Conservation (phyloP, 1,284 basidiomycete species). For the Uromyces viciae-fabae region DNA sequence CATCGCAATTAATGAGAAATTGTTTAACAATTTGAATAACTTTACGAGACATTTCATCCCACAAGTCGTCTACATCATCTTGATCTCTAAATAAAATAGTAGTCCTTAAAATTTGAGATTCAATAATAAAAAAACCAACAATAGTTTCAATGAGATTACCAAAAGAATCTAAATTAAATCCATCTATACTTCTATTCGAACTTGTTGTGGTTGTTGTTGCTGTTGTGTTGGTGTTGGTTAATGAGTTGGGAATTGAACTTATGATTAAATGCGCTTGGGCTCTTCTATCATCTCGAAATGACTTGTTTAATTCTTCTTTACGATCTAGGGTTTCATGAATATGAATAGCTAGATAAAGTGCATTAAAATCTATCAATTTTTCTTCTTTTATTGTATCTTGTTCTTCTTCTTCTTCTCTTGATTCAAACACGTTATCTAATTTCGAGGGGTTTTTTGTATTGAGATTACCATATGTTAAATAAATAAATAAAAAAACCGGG, state of each 20-base stretch:
- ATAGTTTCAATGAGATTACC: constrained; percentile 77
- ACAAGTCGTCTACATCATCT: constrained; percentile 88
- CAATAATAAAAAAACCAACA: constrained; percentile 98
- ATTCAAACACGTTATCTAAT: constrained; percentile 85
- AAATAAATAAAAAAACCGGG: background rate
- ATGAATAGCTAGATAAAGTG: constrained; percentile 93
- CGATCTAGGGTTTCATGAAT: constrained; percentile 89
- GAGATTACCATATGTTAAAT: too few species aligned
- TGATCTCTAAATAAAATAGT: constrained; percentile 68
- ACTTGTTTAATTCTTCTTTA: constrained; percentile 79
- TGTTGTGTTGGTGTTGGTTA: too few species aligned
- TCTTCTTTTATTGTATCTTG: too few species aligned
- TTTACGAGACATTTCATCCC: constrained; percentile 80
- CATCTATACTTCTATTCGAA: background rate
- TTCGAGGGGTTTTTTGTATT: too few species aligned
- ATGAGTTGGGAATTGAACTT: constrained; percentile 64
- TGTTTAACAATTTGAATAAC: constrained; percentile 72
- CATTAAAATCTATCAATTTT: constrained; percentile 84
- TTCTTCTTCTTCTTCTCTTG: too few species aligned
- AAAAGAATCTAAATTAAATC: constrained; percentile 58
- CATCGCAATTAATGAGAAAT: constrained; percentile 70
- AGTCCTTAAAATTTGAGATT: constrained; percentile 84
- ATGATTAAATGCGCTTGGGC: constrained; percentile 95
- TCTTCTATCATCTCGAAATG: constrained; percentile 92
- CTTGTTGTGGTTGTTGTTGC: too few species aligned